Conservation (phyloP, 2,329 filamentous ascomycete genomes). For the Laburnicola sp. region DNA sequence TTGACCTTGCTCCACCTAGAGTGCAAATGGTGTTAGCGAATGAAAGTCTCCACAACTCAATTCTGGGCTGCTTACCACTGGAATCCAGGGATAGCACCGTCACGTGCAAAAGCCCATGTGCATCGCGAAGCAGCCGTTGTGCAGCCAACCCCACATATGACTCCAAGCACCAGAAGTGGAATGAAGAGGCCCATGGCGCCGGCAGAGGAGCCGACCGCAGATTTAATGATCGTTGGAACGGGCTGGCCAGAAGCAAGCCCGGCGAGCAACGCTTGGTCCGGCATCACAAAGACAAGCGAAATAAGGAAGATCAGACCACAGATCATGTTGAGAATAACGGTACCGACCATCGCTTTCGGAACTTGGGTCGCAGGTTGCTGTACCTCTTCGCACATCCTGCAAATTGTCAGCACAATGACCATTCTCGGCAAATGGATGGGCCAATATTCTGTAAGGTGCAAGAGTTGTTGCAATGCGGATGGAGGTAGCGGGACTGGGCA, state of each 20-base stretch:
- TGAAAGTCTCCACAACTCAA: not conserved
- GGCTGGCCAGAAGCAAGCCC: slow-evolving; percentile 62
- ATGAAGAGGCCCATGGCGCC: slow-evolving; percentile 66
- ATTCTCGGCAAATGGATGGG: slow-evolving; percentile 11
- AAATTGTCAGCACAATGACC: slow-evolving; percentile 31
- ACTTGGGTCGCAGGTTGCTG: slow-evolving; percentile 67
- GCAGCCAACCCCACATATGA: slow-evolving; percentile 70
- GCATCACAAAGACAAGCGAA: slow-evolving; percentile 69
- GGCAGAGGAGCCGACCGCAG: slow-evolving; percentile 62
- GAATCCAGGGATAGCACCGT: slow-evolving; percentile 69
- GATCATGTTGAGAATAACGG: slow-evolving; percentile 67
- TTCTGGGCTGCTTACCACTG: slow-evolving; percentile 28
- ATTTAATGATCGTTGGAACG: slow-evolving; percentile 65
- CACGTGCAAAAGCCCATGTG: slow-evolving; percentile 71
- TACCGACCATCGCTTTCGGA: slow-evolving; percentile 71
- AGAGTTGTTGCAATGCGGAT: slow-evolving; percentile 20
- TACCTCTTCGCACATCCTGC: slow-evolving; percentile 76
- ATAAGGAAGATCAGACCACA: slow-evolving; percentile 70
- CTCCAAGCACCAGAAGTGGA: slow-evolving; percentile 66
- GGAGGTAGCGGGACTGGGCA: slow-evolving; percentile 14
- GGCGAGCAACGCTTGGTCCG: slow-evolving; percentile 61
- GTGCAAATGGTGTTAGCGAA: not conserved
- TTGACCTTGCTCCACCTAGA: slow-evolving; percentile 62
- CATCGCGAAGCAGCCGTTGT: slow-evolving; percentile 69
- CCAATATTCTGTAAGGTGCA: slow-evolving; percentile 17